These are phyloP conservation scores for Phytophthora podocarpi DNA, from an alignment of 352 stramenopile genomes.

Conservation along the genomic window DNA sequence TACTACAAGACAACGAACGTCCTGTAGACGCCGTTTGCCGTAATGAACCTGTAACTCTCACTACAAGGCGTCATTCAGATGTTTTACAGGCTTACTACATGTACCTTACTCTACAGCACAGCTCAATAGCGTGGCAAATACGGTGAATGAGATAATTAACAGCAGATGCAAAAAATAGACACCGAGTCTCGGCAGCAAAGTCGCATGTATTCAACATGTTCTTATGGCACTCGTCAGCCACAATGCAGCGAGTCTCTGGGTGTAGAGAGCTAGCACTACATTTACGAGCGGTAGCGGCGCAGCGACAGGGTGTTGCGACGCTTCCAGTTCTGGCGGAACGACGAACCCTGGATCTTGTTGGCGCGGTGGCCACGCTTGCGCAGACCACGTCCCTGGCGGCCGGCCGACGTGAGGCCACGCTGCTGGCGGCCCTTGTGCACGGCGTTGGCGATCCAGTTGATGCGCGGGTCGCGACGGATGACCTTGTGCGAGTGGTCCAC, in stretches of 20 bases:
- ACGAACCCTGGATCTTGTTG: constrained; percentile 99
- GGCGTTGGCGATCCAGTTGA: constrained; percentile 99
- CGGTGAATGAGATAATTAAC: not conserved
- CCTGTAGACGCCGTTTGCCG: not conserved
- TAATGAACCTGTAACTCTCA: not conserved
- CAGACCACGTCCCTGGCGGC: constrained; percentile 96
- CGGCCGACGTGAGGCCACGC: constrained; percentile 98
- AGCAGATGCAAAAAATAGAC: constrained; percentile 9
- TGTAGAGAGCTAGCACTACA: constrained; percentile 34
- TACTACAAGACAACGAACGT: not conserved
- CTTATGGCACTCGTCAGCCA: constrained; percentile 23
- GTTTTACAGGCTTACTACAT: no score
- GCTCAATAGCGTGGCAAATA: no score
- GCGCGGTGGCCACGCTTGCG: constrained; percentile 98
- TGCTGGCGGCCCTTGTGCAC: constrained; percentile 99
- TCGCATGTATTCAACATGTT: constrained; percentile 48
- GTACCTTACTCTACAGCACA: no score
- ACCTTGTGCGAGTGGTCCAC: constrained; percentile 98
- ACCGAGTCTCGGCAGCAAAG: constrained; percentile 43
- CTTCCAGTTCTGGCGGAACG: constrained; percentile 97
- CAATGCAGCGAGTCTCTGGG: constrained; percentile 31
- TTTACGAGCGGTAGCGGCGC: constrained; percentile 97
- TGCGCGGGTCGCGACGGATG: constrained; percentile 98
- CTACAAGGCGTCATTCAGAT: no score
- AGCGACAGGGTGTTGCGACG: constrained; percentile 98